These are phyloP conservation scores for Cladophialophora carrionii DNA, from an alignment of 2,329 filamentous ascomycete species.

Conservation along the genomic window DNA sequence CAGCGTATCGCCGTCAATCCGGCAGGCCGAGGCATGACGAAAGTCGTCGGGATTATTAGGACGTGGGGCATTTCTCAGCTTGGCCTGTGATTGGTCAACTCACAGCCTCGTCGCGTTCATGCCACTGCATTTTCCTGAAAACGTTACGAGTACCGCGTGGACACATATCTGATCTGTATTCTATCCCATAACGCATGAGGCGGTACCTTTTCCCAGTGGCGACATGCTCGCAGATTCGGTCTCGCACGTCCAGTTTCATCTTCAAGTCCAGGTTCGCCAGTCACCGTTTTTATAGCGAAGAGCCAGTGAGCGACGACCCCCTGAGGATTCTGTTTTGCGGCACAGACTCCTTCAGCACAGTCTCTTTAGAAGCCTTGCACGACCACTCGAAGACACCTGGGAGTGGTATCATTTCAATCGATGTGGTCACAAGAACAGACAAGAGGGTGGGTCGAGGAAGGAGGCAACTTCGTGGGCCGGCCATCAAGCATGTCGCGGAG, in stretches of 20 bases:
- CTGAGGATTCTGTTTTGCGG: constrained; percentile 91
- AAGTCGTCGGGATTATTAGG: neutral
- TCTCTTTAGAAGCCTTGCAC: constrained; percentile 71
- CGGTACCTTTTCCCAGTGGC: neutral
- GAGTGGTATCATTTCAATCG: constrained; percentile 70
- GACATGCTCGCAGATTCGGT: neutral
- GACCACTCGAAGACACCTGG: constrained; percentile 59
- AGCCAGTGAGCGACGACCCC: constrained; percentile 50
- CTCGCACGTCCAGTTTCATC: neutral
- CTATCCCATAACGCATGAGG: constrained; percentile 17
- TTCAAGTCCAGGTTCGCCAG: neutral
- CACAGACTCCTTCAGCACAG: constrained; percentile 86
- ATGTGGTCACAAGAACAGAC: constrained; percentile 80
- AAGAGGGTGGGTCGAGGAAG: constrained; percentile 77
- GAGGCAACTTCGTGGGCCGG: constrained; percentile 70
- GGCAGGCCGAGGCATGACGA: constrained; percentile 22
- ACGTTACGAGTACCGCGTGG: neutral
- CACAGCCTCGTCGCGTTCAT: neutral
- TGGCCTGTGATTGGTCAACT: neutral
- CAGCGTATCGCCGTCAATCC: neutral
- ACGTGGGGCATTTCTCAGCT: neutral
- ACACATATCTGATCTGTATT: neutral
- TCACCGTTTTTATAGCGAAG: constrained; percentile 12
- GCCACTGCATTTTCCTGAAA: neutral
- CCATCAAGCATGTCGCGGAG: constrained; percentile 68